Evolutionary conservation across 306 rosid species (phyloP).

Genomic region (Dicorynia guianensis): DNA sequence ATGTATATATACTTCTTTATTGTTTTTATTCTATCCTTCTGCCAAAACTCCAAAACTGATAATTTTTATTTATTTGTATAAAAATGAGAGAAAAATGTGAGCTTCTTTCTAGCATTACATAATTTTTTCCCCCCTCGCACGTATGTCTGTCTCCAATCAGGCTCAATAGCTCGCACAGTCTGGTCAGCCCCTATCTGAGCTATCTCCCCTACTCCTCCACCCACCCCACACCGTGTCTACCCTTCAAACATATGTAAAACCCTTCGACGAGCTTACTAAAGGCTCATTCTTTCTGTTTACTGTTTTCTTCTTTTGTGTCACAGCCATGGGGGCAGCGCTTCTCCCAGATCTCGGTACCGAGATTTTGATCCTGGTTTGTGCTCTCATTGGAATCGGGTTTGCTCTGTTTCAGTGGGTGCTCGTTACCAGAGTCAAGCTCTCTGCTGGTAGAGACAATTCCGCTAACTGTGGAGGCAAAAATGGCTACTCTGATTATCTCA

Average conservation of each 20-base stretch:
- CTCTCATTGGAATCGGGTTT: slow-evolving; percentile 75
- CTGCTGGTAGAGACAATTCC: slow-evolving; percentile 51
- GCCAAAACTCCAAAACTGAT: no score
- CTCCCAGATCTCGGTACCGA: slow-evolving; percentile 87
- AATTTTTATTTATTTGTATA: no score
- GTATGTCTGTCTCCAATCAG: no score
- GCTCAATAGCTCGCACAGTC: no score
- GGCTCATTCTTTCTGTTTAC: not conserved
- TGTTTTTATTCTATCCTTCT: no score
- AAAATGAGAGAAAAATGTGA: no score
- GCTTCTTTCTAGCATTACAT: no score
- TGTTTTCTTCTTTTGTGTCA: not conserved
- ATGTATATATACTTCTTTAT: no score
- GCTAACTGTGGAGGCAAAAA: slow-evolving; percentile 56
- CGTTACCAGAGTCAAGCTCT: slow-evolving; percentile 76
- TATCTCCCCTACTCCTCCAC: slow-evolving; percentile 7
- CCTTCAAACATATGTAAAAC: slow-evolving; percentile 29
- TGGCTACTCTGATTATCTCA: slow-evolving; percentile 77
- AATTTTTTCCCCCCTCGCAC: no score
- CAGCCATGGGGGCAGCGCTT: slow-evolving; percentile 66
- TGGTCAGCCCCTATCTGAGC: no score
- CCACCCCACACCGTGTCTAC: not conserved
- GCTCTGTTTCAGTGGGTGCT: slow-evolving; percentile 80
- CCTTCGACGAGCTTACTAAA: slow-evolving; percentile 12
- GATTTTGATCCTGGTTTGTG: slow-evolving; percentile 83